Evolutionary conservation across 257 asterid species (phyloP), one percentile per base, ranked within the genome.

Genomic region (Galeopsis tetrahit): DNA sequence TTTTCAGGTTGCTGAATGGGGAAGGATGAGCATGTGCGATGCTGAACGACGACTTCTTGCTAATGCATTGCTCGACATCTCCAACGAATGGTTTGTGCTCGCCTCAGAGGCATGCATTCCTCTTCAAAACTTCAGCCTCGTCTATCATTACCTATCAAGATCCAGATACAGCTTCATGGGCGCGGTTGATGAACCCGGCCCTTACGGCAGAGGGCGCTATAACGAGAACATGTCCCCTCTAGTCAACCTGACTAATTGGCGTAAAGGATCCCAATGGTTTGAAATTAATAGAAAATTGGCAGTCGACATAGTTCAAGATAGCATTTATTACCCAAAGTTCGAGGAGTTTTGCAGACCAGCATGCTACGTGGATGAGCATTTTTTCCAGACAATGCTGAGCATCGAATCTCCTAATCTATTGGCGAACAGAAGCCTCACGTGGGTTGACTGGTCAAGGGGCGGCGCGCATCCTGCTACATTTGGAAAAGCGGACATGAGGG

Each of bases 371-470:
- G 90, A 85, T 28, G 90, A 85, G 77, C 90, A 85, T 74, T 85
- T 80, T 52, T 85, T 85, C 10, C 86, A 83, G 15, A 82, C 90
- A 33, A 92, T 92, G 98, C 79, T 92, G 78, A 83, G 75, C 63
- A 82, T 90, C 35, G 78, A 83, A n/a, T 88, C 84, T 6, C 95
- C 96, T 32, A 68, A 63, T 31, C 82, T 86, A n/a, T 73, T 92
- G 79, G 97, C 98, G 0, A 92, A 92, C 79, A 78, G 98, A 75
- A 90, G 75, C 66, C 83, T 87, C 49, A 90, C 96, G 10, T 92
- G 90, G 90, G 98, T 87, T 6, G 98, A 92, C 78, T 92, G 98
- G 98, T 92, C 98, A 4, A 79, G 97, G 71, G 96, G 98, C 0
- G 98, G 97, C 4, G 93, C 98, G 7, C 98, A 92, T 76, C 98